Base-by-base conservation (phyloP, 257 asterid species). In the Fraxinus anomala region DNA sequence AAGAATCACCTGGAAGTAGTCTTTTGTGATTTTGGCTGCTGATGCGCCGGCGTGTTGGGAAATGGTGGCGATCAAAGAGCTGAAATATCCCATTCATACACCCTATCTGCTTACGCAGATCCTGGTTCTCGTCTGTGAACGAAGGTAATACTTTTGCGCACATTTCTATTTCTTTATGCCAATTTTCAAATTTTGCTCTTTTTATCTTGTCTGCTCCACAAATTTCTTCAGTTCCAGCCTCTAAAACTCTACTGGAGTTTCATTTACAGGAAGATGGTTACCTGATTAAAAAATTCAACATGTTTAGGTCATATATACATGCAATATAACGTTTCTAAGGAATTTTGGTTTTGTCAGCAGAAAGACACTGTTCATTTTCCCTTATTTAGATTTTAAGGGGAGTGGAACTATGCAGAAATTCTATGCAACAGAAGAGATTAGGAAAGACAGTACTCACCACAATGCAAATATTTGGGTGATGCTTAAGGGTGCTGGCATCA, bases 11-110 rank as follows among this genome's bases (percentile, higher is more conserved):
- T 89, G 88, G 88, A 68, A 88, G 88, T 73, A 83, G 89, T 86
- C 88, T 87, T 84, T 88, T 94, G 66, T 88, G 89, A 84, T 68
- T 76, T 82, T 84, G 85, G 76, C 90, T 74, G 70, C 83, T 75
- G 37, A 85, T 56, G 17, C 94, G 90, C 71, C 92, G 82, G 72
- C 94, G 88, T 28, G 87, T 56, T 14, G 89, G 84, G 86, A 91
- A 89, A 82, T 91, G 93, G 72, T 90, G 95, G 42, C 94, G 90
- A 81, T 92, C 97, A 34, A 94, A 91, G 75, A 92, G 82, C 85
- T 91, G 97, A 77, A 95, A 95, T 80, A 95, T 82, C 66, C 96
- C 97, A 76, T 92, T 91, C 99, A 95, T 95, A 89, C 99, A 95
- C 49, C 98, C 99, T 73, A 90, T 82, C 86, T 95, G 94, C 89